Percentiles rank a stretch among this genome's conserved stretches.
These are phyloP conservation scores for Cryptosporidium sp. DNA, from an alignment of 169 alveolate species.

Conservation along the genomic window DNA sequence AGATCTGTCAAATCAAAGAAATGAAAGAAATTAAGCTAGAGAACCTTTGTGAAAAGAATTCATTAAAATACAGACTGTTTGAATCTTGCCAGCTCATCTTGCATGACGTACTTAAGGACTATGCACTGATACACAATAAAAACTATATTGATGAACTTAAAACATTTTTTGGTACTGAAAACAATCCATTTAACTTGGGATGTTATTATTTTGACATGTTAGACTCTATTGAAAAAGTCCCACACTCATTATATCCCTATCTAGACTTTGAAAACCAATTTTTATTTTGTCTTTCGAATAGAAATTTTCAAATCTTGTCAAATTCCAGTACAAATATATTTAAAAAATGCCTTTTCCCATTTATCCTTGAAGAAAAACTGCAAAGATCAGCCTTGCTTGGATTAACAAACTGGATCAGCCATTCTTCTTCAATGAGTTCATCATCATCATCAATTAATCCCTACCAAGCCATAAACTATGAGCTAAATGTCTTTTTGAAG, in stretches of 20 bases:
- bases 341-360: conserved; percentile 12
- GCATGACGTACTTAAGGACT: conserved; percentile 14
- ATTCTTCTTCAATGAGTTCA: conserved; percentile 9
- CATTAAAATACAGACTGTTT: neutral
- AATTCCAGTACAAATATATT: conserved; percentile 12
- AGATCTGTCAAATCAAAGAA: conserved; percentile 15
- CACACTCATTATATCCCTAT: conserved; percentile 36
- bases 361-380: conserved; percentile 18
- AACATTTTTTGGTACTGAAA: conserved; percentile 25
- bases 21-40: neutral
- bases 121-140: conserved; percentile 14
- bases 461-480: conserved; percentile 13
- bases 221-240: conserved; percentile 40
- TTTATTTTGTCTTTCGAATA: conserved; percentile 17
- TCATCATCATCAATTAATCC: conserved; percentile 34
- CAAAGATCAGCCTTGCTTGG: conserved; percentile 33
- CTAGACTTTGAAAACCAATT: conserved; percentile 62
- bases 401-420: conserved; percentile 43
- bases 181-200: conserved; percentile 14
- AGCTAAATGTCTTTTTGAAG: conserved; percentile 17
- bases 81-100: conserved; percentile 7
- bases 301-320: conserved; percentile 52
- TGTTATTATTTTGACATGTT: conserved; percentile 52
- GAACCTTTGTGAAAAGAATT: neutral
- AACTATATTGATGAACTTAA: conserved; percentile 17